Conservation (phyloP, 2,329 filamentous ascomycete species). For the Hypoxylon sp. region DNA sequence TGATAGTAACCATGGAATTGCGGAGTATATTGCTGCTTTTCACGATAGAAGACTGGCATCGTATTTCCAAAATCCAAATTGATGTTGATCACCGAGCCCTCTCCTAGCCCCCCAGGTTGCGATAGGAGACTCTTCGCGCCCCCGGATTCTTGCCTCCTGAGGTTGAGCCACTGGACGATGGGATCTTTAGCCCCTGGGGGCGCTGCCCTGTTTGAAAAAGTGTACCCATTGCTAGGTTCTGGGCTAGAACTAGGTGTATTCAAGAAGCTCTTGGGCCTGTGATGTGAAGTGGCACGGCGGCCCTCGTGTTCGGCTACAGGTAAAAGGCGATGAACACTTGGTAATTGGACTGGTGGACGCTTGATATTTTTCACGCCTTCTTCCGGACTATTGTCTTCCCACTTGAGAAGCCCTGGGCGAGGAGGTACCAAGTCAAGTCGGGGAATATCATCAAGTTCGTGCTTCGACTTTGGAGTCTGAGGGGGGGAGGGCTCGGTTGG, state of each 20-base stretch:
- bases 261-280: slow-evolving; percentile 2
- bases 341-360: slow-evolving; percentile 35
- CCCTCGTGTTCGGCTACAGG: not conserved
- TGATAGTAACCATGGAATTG: slow-evolving; percentile 4
- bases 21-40: slow-evolving; percentile 30
- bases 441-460: slow-evolving; percentile 36
- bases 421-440: slow-evolving; percentile 17
- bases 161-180: slow-evolving; percentile 49
- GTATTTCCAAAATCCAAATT: slow-evolving; percentile 5
- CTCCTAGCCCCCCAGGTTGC: slow-evolving; percentile 28
- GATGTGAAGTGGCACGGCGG: not conserved
- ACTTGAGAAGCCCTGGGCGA: slow-evolving; percentile 22
- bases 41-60: slow-evolving; percentile 29
- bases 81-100: slow-evolving; percentile 5
- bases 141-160: slow-evolving; percentile 37
- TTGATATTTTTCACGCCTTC: slow-evolving; percentile 25
- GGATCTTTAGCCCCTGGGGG: slow-evolving; percentile 35
- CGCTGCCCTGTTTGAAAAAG: slow-evolving; percentile 21
- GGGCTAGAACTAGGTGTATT: slow-evolving; percentile 44
- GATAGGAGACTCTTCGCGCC: slow-evolving; percentile 38
- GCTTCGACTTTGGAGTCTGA: slow-evolving; percentile 31
- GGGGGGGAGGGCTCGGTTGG: slow-evolving; percentile 45
- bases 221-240: slow-evolving; percentile 38
- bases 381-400: slow-evolving; percentile 29
- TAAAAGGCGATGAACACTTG: slow-evolving; percentile 38